A percentile compares a stretch with the other conserved stretches of the same genome.
Evolutionary conservation across 1,284 basidiomycete genomes (phyloP).

Genomic region (Rhodotorula sp.): DNA sequence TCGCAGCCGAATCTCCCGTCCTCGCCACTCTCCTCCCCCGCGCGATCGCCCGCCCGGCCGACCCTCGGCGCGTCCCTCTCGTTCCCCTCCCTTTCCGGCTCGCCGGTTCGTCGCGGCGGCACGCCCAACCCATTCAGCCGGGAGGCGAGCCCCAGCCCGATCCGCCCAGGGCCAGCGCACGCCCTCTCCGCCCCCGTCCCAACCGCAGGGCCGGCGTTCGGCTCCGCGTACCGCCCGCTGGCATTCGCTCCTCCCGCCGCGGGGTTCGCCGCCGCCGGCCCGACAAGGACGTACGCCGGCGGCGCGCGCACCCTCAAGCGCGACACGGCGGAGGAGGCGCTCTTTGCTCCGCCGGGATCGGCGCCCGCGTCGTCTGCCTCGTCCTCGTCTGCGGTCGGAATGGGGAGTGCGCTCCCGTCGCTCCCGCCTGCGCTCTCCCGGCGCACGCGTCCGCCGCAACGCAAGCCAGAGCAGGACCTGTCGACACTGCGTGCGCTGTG

Average conservation of each 20-base stretch:
- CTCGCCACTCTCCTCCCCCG: slow-evolving; percentile 1
- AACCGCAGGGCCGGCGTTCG: not conserved
- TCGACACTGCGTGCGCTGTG: slow-evolving; percentile 11
- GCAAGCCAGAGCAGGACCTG: slow-evolving; percentile 15
- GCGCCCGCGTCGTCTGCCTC: not conserved
- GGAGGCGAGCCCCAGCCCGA: not conserved
- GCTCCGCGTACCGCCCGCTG: not conserved
- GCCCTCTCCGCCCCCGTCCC: not conserved
- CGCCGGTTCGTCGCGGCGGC: not conserved
- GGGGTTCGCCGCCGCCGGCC: not conserved
- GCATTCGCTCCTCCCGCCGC: not conserved
- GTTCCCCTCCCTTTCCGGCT: not conserved
- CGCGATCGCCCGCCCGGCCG: not conserved
- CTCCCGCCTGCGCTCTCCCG: not conserved
- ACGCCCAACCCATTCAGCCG: not conserved
- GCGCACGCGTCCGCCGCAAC: not conserved
- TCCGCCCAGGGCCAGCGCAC: not conserved
- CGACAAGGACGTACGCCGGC: slow-evolving; percentile 29
- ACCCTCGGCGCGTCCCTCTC: not conserved
- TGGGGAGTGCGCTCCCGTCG: not conserved
- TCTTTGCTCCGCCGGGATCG: slow-evolving; percentile 1
- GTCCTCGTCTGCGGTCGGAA: not conserved
- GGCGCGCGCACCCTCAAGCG: slow-evolving; percentile 10
- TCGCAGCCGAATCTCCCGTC: slow-evolving; percentile 15
- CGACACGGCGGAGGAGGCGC: slow-evolving; percentile 11